Conservation (phyloP, 257 asterid species). For the Solanum corneliomulleri region DNA sequence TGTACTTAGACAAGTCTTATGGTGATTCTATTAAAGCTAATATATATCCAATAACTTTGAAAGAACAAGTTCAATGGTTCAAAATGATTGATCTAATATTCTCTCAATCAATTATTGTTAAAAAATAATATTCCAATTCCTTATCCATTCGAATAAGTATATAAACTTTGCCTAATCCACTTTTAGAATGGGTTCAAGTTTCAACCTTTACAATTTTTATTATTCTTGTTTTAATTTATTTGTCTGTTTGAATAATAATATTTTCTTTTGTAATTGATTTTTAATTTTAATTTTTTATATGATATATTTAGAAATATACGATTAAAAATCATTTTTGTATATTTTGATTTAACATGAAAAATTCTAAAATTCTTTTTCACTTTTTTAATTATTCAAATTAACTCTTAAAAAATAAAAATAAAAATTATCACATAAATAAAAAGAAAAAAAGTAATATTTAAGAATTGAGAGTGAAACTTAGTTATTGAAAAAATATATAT, state of each 20-base stretch:
- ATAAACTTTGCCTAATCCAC: neutral
- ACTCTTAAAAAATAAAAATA: no score
- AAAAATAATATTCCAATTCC: neutral
- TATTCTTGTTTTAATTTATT: neutral
- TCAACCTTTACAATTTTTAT: neutral
- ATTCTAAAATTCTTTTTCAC: neutral
- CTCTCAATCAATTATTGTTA: neutral
- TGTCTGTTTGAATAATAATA: neutral
- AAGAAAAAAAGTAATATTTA: no score
- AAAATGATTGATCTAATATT: neutral
- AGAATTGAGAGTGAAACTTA: neutral
- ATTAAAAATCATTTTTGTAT: no score
- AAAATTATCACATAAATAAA: neutral
- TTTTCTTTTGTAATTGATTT: no score
- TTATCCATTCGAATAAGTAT: neutral
- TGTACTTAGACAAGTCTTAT: neutral
- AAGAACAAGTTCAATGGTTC: neutral
- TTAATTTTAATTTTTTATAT: no score
- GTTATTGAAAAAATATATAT: no score
- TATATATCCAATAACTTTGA: neutral
- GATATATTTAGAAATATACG: neutral
- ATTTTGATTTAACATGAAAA: neutral
- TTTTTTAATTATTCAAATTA: no score
- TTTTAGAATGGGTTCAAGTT: neutral
- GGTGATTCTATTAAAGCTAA: neutral